Conservation (phyloP, 805 yeast species). For the Yarrowia bubula region DNA sequence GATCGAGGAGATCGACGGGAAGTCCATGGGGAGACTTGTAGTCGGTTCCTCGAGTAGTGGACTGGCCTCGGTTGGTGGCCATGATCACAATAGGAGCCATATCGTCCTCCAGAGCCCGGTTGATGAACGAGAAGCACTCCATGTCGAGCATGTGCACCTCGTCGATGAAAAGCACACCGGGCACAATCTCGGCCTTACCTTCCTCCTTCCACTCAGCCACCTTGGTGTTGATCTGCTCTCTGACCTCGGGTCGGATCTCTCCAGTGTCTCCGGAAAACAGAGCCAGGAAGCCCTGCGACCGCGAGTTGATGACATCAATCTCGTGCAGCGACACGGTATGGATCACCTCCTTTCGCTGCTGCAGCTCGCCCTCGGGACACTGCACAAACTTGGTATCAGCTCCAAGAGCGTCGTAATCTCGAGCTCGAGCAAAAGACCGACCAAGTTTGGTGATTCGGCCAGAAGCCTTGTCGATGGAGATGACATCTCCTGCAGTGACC, state of each 20-base stretch:
- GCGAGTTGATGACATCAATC: slow-evolving; percentile 94
- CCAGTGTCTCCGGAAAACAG: slow-evolving; percentile 96
- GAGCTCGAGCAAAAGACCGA: slow-evolving; percentile 89
- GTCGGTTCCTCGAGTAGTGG: slow-evolving; percentile 90
- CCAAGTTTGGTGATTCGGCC: slow-evolving; percentile 95
- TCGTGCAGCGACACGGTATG: slow-evolving; percentile 98
- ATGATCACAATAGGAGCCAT: slow-evolving; percentile 95
- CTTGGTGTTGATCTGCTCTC: slow-evolving; percentile 94
- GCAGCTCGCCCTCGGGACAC: slow-evolving; percentile 98
- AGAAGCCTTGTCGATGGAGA: slow-evolving; percentile 89
- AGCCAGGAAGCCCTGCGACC: slow-evolving; percentile 97
- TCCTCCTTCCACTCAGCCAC: slow-evolving; percentile 99
- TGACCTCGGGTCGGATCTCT: slow-evolving; percentile 90
- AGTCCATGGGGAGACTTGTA: slow-evolving; percentile 97
- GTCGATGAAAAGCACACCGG: slow-evolving; percentile 96
- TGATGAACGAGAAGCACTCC: slow-evolving; percentile 91
- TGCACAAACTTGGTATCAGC: slow-evolving; percentile 97
- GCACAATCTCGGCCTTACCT: slow-evolving; percentile 94
- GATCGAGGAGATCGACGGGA: slow-evolving; percentile 90
- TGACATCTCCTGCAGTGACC: slow-evolving; percentile 94
- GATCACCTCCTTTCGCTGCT: slow-evolving; percentile 89
- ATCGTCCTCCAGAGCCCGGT: slow-evolving; percentile 94
- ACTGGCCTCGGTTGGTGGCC: slow-evolving; percentile 96
- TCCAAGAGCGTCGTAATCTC: slow-evolving; percentile 98
- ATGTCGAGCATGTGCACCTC: slow-evolving; percentile 98